Base-by-base conservation (phyloP, 805 yeast species). In the Myxozyma neglecta region DNA sequence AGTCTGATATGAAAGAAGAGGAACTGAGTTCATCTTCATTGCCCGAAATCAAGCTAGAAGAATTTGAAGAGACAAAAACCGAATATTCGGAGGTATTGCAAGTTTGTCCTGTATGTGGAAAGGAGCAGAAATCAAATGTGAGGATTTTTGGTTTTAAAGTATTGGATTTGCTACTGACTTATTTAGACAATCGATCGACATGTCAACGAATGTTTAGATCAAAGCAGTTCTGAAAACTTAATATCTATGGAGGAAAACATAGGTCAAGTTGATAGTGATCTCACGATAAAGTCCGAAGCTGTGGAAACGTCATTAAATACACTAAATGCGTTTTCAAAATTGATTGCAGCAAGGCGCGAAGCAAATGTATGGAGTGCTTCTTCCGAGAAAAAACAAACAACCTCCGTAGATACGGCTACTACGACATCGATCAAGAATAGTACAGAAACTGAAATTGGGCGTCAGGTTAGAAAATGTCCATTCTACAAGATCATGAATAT, bases 401-500 rank as follows among this genome's bases (percentile, higher is more conserved):
- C 42, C 1, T 10, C 48, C 6, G 14, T 13, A 16, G 46, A 32
- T 6, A 11, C 34, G 9, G 32, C 35, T 18, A 8, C 52, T 13
- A 6, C 1, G 20, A 29, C 18, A 5, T 6, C 18, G 4, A 7
- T n/a, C 6, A 39, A 39, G 18, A 42, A 32, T 18, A 29, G 34
- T 10, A 9, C 46, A 32, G 37, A 20, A 6, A 20, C 53, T 6
- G 47, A 20, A 4, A 11, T 1, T 11, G 50, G 57, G 3, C 36
- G 45, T 13, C 54, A 50, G 34, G n/a, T 37, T 10, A 45, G 59
- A 14, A 56, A 48, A 44, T 67, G 68, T 35, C 77, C 77, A 20
- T 72, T 68, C 53, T 73, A 69, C 70, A 76, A 75, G 61, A 60
- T 70, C 29, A 65, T 76, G 54, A 56, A 69, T 1, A 68, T 76